Base-by-base conservation (phyloP, 495 filamentous ascomycete species). In the Trichocladium uniseriatum region DNA sequence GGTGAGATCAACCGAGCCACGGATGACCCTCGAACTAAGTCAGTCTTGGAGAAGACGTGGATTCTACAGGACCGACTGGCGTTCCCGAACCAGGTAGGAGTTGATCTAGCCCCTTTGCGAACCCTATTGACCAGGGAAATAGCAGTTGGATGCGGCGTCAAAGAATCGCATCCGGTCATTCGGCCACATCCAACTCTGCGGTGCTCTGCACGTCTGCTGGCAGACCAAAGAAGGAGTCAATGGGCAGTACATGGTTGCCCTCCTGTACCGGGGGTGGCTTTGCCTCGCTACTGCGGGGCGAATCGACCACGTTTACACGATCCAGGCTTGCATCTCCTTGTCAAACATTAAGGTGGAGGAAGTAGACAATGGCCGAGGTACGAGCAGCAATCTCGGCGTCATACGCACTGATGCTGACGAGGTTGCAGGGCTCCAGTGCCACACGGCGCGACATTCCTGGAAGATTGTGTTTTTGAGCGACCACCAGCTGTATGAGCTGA, bases 371-470 rank as follows among this genome's bases (percentile, higher is more conserved):
- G 87, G 87, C 21, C 77, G 79, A 79, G 92, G 90, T 94, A 71
- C 54, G 70, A 35, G 22, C 20, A 27, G 31, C 9, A 28, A 2
- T 21, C 8, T 11, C 15, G 0, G 19, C 19, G 5, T 15, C 2
- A 6, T 43, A 7, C 13, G 6, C 8, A 7, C 16, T 49, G 27
- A 57, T 65, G 35, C 61, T 52, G 6, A 11, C 4, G 10, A 13
- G 6, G 14, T 27, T 27, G 40, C 53, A 94, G 90, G 90, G 2
- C 65, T 95, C 6, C 86, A 84, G 68, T 96, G 89, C 60, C 79
- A 91, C 58, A 86, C 82, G 16, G 88, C 86, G 18, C 79, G 82
- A 11, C 87, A 87, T 62, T 89, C 89, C 2, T 97, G 90, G 91
- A 98, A 96, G 63, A 61, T 96, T n/a, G 71, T 86, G 14, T 96